Base-by-base conservation (phyloP, 345 rosid genomes). In the Schrenkiella parvula region DNA sequence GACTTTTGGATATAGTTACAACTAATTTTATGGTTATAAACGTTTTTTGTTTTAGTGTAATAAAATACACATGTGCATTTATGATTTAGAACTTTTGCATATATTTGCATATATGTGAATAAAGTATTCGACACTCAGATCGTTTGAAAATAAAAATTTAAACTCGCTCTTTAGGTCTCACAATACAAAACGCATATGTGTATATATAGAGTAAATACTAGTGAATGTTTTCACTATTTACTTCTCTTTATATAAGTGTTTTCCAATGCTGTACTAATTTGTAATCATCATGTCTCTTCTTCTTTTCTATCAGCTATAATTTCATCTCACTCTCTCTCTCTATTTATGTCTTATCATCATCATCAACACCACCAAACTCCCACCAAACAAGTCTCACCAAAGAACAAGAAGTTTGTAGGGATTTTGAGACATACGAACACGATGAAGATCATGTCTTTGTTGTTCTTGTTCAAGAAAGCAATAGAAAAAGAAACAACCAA, bases 211-310 rank as follows among this genome's bases (percentile, higher is more conserved):
- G 56, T 52, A 52, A 46, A 46, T 23, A 14, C 2, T 14, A 8
- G 23, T 41, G n/a, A 61, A 1, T 43, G 6, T 39, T 63, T 44
- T 15, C 29, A 44, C 12, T 11, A 29, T 21, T 47, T 32, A 65
- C 47, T 34, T 22, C 25, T 31, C 42, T 17, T 31, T 31, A 12
- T 7, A 11, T 29, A 18, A 17, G 8, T 31, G 22, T 8, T 21
- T 22, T 26, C 2, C n/a, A 19, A 34, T 32, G 58, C 1, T 32
- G 70, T 65, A 65, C 70, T 26, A 34, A 14, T 34, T 2, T 8
- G 70, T 48, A 65, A 65, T 65, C 70, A 65, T 65, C 58, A 48
- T 65, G 70, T 65, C 70, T 65, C 70, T 65, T 64, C 56, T 19
- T 48, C 64, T 38, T 61, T 64, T 64, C 14, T 29, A 34, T 9